A percentile compares a stretch with the other conserved stretches of the same genome.
Conservation (phyloP, 139 green algal genomes). For the Limnomonas spitsbergensis region DNA sequence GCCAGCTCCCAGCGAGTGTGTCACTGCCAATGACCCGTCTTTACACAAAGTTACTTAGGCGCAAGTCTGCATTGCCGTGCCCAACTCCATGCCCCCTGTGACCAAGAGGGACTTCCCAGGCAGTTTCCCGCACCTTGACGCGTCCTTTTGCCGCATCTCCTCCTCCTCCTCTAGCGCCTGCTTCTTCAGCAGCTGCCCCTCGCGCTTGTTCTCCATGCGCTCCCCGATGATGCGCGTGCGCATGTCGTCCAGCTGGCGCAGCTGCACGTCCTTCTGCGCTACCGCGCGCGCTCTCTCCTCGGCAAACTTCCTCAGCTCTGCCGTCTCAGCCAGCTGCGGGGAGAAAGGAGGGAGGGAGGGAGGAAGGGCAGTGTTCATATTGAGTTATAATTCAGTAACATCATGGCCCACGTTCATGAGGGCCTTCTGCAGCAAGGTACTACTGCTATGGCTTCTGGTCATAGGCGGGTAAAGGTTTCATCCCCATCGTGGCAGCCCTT, state of each 20-base stretch:
- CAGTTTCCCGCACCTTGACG: constrained; percentile 10
- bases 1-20: neutral
- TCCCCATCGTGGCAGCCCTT: neutral
- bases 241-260: constrained; percentile 48
- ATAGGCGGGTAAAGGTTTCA: neutral
- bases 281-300: constrained; percentile 41
- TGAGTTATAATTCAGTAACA: no score
- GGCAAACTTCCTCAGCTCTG: constrained; percentile 57
- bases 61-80: neutral
- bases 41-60: neutral
- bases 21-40: neutral
- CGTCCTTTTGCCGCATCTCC: constrained; percentile 46
- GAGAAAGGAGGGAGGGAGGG: neutral
- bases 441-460: neutral
- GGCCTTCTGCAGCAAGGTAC: neutral
- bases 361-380: no score
- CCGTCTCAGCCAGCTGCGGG: constrained; percentile 43
- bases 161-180: constrained; percentile 29
- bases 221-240: constrained; percentile 38
- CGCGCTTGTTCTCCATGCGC: constrained; percentile 37
- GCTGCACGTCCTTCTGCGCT: constrained; percentile 59
- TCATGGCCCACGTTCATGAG: no score
- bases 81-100: neutral
- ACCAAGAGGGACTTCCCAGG: neutral
- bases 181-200: constrained; percentile 37